A percentile compares a stretch with the other conserved stretches of the same genome.
Evolutionary conservation across 768 basidiomycete genomes (phyloP).

Genomic region (Gloeostereum incarnatum): DNA sequence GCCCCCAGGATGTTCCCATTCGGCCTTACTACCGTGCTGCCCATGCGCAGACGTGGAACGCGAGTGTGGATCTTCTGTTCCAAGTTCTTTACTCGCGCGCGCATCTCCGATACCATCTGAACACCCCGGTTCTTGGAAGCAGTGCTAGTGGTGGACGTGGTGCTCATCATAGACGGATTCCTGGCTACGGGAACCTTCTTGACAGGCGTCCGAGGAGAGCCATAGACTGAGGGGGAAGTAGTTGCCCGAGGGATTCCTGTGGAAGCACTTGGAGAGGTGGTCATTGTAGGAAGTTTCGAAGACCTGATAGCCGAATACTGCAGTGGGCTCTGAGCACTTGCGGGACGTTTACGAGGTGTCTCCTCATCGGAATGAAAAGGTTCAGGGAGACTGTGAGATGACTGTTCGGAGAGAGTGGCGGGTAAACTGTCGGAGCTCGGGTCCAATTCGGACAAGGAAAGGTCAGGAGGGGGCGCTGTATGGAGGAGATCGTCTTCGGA

Average conservation of each 20-base stretch:
- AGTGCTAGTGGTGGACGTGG: slow-evolving; percentile 32
- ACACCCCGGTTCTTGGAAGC: slow-evolving; percentile 72
- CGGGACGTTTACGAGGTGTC: slow-evolving; percentile 17
- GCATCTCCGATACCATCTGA: slow-evolving; percentile 91
- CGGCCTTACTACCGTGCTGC: slow-evolving; percentile 55
- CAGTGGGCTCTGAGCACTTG: slow-evolving; percentile 33
- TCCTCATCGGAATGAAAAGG: slow-evolving; percentile 28
- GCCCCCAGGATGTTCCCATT: slow-evolving; percentile 27
- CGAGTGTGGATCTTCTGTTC: slow-evolving; percentile 86
- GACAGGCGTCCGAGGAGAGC: slow-evolving; percentile 37
- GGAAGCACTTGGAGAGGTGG: slow-evolving; percentile 30
- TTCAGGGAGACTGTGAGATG: no score
- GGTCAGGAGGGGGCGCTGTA: slow-evolving; percentile 49
- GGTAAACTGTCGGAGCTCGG: slow-evolving; percentile 29
- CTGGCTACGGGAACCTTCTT: slow-evolving; percentile 27
- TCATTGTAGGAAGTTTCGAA: slow-evolving; percentile 29
- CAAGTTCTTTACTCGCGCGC: slow-evolving; percentile 71
- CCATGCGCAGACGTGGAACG: slow-evolving; percentile 78
- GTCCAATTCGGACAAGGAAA: slow-evolving; percentile 49
- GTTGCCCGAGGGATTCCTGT: slow-evolving; percentile 44
- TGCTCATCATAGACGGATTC: slow-evolving; percentile 27
- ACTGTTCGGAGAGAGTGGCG: no score
- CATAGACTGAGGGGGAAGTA: slow-evolving; percentile 42
- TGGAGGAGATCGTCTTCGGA: slow-evolving; percentile 48
- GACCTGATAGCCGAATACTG: slow-evolving; percentile 43